Evolutionary conservation across 2,329 filamentous ascomycete species (phyloP).

Genomic region (Thyridium curvatum): DNA sequence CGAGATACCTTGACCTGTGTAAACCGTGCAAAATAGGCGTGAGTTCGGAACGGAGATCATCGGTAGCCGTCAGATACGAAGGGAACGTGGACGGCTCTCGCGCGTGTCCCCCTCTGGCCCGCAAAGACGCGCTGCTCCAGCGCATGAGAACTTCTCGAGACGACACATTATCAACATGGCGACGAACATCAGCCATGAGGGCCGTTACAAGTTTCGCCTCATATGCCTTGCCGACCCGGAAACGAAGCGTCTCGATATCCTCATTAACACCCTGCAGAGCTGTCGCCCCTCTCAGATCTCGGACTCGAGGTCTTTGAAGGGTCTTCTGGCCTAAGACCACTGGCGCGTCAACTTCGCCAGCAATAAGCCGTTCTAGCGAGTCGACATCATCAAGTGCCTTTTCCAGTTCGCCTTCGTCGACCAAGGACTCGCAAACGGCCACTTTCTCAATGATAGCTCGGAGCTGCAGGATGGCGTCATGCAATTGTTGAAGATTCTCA

Average conservation of each 20-base stretch:
- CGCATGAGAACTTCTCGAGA: slow-evolving; percentile 69
- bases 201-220: slow-evolving; percentile 74
- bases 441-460: slow-evolving; percentile 71
- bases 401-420: slow-evolving; percentile 80
- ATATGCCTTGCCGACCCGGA: slow-evolving; percentile 80
- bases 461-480: slow-evolving; percentile 77
- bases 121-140: slow-evolving; percentile 74
- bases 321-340: slow-evolving; percentile 22
- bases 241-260: slow-evolving; percentile 69
- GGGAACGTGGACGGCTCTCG: slow-evolving; percentile 66
- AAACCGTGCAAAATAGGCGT: slow-evolving; percentile 69
- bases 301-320: slow-evolving; percentile 46
- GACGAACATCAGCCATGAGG: slow-evolving; percentile 71
- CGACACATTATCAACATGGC: slow-evolving; percentile 72
- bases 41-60: slow-evolving; percentile 64
- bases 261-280: slow-evolving; percentile 75
- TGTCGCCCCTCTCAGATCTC: slow-evolving; percentile 58
- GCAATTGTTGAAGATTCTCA: slow-evolving; percentile 78
- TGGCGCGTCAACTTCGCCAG: slow-evolving; percentile 53
- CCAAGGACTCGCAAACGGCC: slow-evolving; percentile 68
- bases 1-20: slow-evolving; percentile 74
- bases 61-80: slow-evolving; percentile 69
- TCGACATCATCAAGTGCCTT: slow-evolving; percentile 74
- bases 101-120: slow-evolving; percentile 61
- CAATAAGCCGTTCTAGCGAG: slow-evolving; percentile 70